A percentile compares a stretch with the other conserved stretches of the same genome.
Conservation (phyloP, 2,329 filamentous ascomycete species). For the Penicillium sp. region DNA sequence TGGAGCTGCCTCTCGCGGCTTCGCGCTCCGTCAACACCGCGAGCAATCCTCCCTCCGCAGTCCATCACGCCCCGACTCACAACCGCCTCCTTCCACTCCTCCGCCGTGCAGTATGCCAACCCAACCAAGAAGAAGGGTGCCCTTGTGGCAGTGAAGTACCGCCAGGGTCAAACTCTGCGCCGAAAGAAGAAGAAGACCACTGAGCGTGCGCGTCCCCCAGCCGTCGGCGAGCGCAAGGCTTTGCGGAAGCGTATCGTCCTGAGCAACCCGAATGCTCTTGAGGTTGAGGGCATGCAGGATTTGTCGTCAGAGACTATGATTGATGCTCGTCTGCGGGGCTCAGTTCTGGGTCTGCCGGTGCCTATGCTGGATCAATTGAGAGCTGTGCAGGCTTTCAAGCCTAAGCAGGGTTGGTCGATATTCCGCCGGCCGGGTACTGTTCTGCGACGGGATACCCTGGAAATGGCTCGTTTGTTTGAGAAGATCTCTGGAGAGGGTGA, state of each 20-base stretch:
- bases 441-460: conserved; percentile 75
- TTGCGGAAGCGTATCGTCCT: conserved; percentile 86
- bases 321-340: conserved; percentile 61
- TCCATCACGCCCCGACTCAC: conserved; percentile 51
- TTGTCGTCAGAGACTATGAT: conserved; percentile 61
- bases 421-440: conserved; percentile 82
- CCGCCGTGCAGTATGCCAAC: conserved; percentile 42
- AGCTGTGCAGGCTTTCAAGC: conserved; percentile 87
- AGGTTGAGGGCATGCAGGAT: conserved; percentile 69
- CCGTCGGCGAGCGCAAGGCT: conserved; percentile 80
- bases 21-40: conserved; percentile 46
- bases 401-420: conserved; percentile 82
- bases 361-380: conserved; percentile 77
- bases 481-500: conserved; percentile 51
- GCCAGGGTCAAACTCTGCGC: conserved; percentile 45
- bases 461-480: conserved; percentile 68
- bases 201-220: conserved; percentile 61
- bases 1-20: conserved; percentile 62
- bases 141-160: conserved; percentile 40
- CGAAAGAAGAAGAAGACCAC: conserved; percentile 50
- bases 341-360: conserved; percentile 70
- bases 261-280: conserved; percentile 89
- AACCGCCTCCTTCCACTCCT: conserved; percentile 50
- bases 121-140: conserved; percentile 56
- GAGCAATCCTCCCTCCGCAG: conserved; percentile 44